Percentiles rank a stretch among this genome's conserved stretches.
These are phyloP conservation scores for Posidonia australis DNA, from an alignment of 106 monocot genomes.

Conservation along the genomic window DNA sequence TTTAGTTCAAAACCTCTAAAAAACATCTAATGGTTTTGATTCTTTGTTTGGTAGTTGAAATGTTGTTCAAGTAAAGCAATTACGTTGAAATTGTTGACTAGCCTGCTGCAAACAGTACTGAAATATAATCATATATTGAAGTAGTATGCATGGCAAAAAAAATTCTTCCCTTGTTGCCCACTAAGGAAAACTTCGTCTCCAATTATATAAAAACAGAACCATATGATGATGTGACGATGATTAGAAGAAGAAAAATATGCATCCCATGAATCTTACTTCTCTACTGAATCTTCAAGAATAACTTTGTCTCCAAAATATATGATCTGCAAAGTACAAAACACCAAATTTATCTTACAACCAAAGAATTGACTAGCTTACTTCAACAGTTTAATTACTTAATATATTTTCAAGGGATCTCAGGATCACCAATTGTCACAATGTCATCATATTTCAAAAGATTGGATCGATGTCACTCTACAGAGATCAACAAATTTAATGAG, in stretches of 20 bases:
- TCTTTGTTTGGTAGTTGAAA: neutral
- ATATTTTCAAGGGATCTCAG: neutral
- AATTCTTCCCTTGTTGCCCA: too few relatives aligned
- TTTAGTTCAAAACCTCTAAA: too few relatives aligned
- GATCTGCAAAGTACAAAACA: slow-evolving; percentile 45
- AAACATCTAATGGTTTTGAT: too few relatives aligned
- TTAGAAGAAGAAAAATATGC: neutral
- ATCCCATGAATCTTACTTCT: slow-evolving; percentile 37
- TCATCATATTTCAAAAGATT: neutral
- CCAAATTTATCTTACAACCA: neutral
- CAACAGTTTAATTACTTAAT: neutral
- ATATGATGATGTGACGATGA: neutral
- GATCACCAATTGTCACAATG: neutral
- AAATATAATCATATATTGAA: neutral
- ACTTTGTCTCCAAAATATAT: slow-evolving; percentile 76
- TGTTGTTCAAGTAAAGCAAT: neutral
- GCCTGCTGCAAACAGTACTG: too few relatives aligned
- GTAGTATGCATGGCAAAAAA: neutral
- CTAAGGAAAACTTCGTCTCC: too few relatives aligned
- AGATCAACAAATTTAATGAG: neutral
- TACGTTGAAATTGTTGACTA: neutral
- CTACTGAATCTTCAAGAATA: slow-evolving; percentile 87
- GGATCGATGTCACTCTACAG: neutral
- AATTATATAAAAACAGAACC: neutral
- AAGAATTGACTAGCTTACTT: neutral